Evolutionary conservation across 768 basidiomycete genomes (phyloP).

Genomic region (Sarcodon aspratus): DNA sequence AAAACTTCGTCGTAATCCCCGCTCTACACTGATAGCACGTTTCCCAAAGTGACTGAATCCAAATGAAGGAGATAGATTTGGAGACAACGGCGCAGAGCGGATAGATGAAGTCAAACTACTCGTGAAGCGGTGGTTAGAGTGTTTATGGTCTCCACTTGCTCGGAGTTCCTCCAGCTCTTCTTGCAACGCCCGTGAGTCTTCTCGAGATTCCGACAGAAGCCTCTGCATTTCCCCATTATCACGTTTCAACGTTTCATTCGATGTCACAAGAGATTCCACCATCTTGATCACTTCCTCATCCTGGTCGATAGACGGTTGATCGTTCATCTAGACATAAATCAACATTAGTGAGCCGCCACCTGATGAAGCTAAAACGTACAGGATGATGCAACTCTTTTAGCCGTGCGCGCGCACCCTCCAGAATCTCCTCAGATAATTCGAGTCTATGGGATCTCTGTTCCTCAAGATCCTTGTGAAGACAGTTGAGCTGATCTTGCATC

Average conservation of each 20-base stretch:
- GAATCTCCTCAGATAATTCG: constrained; percentile 55
- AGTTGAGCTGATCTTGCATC: constrained; percentile 53
- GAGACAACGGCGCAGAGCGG: constrained; percentile 7
- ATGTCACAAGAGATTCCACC: constrained; percentile 75
- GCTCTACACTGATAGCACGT: constrained; percentile 25
- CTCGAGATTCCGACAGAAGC: constrained; percentile 63
- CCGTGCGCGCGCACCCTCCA: constrained; percentile 53
- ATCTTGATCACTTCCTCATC: constrained; percentile 55
- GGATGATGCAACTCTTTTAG: constrained; percentile 49
- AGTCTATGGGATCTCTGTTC: constrained; percentile 45
- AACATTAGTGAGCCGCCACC: background rate
- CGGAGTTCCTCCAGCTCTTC: constrained; percentile 70
- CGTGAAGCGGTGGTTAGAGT: constrained; percentile 10
- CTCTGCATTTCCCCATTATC: constrained; percentile 75
- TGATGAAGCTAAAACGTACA: constrained; percentile 24
- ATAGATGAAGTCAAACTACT: constrained; percentile 10
- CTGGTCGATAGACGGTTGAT: constrained; percentile 24
- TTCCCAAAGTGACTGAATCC: constrained; percentile 4
- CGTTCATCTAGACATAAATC: constrained; percentile 21
- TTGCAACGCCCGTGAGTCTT: constrained; percentile 58
- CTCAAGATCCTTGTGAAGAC: constrained; percentile 54
- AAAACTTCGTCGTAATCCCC: constrained; percentile 16
- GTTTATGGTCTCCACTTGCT: constrained; percentile 21
- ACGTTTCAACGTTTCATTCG: constrained; percentile 73
- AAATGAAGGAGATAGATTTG: background rate